Conservation (phyloP, 2,329 filamentous ascomycete genomes). For the Penicillium palitans region DNA sequence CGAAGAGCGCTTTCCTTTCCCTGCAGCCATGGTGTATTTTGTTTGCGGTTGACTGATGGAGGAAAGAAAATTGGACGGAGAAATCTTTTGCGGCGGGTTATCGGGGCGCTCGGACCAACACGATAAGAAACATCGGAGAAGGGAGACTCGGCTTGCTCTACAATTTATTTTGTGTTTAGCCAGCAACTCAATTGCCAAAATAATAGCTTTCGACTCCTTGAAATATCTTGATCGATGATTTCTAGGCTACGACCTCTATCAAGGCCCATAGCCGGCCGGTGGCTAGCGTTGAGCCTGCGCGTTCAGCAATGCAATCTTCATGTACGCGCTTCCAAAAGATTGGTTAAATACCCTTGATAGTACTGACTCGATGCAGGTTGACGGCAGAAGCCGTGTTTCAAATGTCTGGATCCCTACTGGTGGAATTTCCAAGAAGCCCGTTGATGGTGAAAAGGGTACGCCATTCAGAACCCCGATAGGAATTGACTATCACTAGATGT, state of each 20-base stretch:
- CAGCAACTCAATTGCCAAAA: not conserved
- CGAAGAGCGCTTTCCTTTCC: conserved; percentile 38
- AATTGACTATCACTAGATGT: conserved; percentile 44
- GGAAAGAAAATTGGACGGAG: conserved; percentile 27
- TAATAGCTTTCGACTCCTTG: conserved; percentile 3
- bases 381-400: conserved; percentile 64
- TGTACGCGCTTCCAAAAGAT: conserved; percentile 32
- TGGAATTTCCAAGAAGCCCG: conserved; percentile 59
- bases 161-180: conserved; percentile 8
- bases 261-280: conserved; percentile 26
- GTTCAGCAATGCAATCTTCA: conserved; percentile 38
- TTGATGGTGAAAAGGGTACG: conserved; percentile 49
- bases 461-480: not conserved
- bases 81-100: conserved; percentile 32
- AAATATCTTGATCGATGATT: conserved; percentile 25
- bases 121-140: conserved; percentile 25
- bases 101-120: conserved; percentile 28
- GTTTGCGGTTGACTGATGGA: conserved; percentile 15
- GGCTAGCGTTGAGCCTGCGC: conserved; percentile 14
- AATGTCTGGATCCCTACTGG: conserved; percentile 78
- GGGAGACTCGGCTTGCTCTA: conserved; percentile 11
- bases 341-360: conserved; percentile 1
- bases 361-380: conserved; percentile 44
- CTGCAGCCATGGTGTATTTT: conserved; percentile 38
- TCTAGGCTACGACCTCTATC: conserved; percentile 25